Conservation (phyloP, 2,329 filamentous ascomycete genomes). For the Alternaria panax region DNA sequence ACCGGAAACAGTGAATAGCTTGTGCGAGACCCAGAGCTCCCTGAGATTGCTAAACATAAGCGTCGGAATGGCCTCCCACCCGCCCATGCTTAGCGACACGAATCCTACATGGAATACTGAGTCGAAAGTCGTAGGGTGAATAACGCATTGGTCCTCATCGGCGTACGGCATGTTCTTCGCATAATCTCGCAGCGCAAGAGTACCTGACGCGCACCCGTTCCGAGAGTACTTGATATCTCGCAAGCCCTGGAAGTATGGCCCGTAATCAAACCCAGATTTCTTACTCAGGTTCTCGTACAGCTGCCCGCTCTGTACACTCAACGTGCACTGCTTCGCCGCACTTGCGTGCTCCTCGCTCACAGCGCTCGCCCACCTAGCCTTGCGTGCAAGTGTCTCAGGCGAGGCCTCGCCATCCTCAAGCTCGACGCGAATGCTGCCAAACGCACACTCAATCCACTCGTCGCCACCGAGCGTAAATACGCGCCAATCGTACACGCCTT, state of each 20-base stretch:
- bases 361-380: conserved; percentile 5
- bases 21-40: conserved; percentile 13
- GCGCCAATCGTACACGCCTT: conserved; percentile 13
- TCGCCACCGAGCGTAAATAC: conserved; percentile 8
- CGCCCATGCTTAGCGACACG: conserved; percentile 13
- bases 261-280: conserved; percentile 15
- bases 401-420: conserved; percentile 6
- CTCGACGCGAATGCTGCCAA: conserved; percentile 15
- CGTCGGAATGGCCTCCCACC: conserved; percentile 8
- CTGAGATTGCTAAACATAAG: conserved; percentile 11
- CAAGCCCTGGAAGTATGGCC: conserved; percentile 19
- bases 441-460: conserved; percentile 16
- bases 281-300: conserved; percentile 16
- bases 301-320: conserved; percentile 11
- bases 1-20: conserved; percentile 6
- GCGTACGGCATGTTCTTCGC: conserved; percentile 12
- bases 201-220: conserved; percentile 7
- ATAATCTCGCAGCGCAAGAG: conserved; percentile 8
- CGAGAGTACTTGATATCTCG: conserved; percentile 13
- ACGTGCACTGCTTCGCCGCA: conserved; percentile 5
- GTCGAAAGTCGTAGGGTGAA: conserved; percentile 15
- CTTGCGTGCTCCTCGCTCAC: conserved; percentile 7
- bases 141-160: conserved; percentile 1
- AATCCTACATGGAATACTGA: conserved; percentile 8
- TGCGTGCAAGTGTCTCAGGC: conserved; percentile 5